Conservation (phyloP, 179 eudicot species). For the Gypsophila paniculata region DNA sequence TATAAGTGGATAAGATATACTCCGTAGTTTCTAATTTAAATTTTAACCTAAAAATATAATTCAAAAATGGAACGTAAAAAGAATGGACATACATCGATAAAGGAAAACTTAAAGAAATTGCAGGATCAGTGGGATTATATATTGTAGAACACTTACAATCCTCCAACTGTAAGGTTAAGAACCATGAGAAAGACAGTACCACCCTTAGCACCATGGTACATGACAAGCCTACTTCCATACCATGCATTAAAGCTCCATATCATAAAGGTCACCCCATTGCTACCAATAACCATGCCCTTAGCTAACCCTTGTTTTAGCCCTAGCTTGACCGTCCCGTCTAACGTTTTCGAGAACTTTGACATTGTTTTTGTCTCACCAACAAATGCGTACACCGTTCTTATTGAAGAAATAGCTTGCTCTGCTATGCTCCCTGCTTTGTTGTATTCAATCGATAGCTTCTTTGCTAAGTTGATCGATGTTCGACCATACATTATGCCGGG, state of each 20-base stretch:
- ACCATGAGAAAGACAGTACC: slow-evolving; percentile 76
- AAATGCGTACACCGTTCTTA: slow-evolving; percentile 81
- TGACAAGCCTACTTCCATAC: slow-evolving; percentile 82
- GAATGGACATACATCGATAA: too few relatives aligned
- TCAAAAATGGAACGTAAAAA: too few relatives aligned
- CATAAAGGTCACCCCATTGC: slow-evolving; percentile 64
- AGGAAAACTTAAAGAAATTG: too few relatives aligned
- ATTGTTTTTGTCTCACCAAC: slow-evolving; percentile 68
- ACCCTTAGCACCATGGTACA: slow-evolving; percentile 68
- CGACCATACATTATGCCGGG: slow-evolving; percentile 79
- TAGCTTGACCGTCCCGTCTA: slow-evolving; percentile 61
- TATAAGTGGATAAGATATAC: too few relatives aligned
- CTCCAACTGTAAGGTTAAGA: slow-evolving; percentile 70
- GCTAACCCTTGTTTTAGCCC: slow-evolving; percentile 85
- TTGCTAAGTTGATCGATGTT: slow-evolving; percentile 51
- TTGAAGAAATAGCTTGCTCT: slow-evolving; percentile 73
- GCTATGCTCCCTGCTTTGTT: slow-evolving; percentile 61
- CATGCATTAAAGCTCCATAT: slow-evolving; percentile 77
- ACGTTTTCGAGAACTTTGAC: slow-evolving; percentile 50
- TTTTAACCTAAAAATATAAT: too few relatives aligned
- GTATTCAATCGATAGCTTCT: slow-evolving; percentile 59
- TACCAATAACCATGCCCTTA: slow-evolving; percentile 85
- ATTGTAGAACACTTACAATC: slow-evolving; percentile 52
- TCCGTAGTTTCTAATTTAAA: too few relatives aligned
- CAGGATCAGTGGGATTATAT: neutral